Evolutionary conservation across 164 flowering plant species (phyloP).

Genomic region (Taxillus chinensis): DNA sequence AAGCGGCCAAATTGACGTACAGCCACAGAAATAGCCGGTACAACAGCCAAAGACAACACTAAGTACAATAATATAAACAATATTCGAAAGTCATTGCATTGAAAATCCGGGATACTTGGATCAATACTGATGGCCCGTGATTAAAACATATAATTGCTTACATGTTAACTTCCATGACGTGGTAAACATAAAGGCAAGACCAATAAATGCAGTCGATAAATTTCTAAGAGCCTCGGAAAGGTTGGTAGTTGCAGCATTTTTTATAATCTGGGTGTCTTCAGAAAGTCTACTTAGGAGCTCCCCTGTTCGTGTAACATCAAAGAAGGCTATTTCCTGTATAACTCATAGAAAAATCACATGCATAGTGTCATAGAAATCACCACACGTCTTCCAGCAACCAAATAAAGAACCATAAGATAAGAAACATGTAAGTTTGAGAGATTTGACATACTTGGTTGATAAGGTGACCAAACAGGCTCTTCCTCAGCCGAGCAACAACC

Average conservation of each 20-base stretch:
- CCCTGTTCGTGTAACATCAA: conserved; percentile 89
- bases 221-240: conserved; percentile 88
- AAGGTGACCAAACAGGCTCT: conserved; percentile 74
- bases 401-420: neutral
- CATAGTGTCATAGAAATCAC: neutral
- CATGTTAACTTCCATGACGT: conserved; percentile 96
- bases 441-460: conserved; percentile 47
- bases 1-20: conserved; percentile 82
- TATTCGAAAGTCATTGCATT: no score
- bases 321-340: conserved; percentile 75
- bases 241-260: conserved; percentile 95
- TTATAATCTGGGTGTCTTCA: conserved; percentile 94
- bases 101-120: no score
- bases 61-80: neutral
- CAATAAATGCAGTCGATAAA: conserved; percentile 68
- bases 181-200: conserved; percentile 83
- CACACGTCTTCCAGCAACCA: neutral
- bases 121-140: no score
- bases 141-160: conserved; percentile 18
- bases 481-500: conserved; percentile 89
- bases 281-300: conserved; percentile 94
- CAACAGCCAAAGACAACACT: conserved; percentile 84
- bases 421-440: neutral
- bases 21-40: conserved; percentile 64
- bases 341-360: neutral